Conservation (phyloP, 2,329 filamentous ascomycete species). For the Pseudophaeomoniella oleicola region DNA sequence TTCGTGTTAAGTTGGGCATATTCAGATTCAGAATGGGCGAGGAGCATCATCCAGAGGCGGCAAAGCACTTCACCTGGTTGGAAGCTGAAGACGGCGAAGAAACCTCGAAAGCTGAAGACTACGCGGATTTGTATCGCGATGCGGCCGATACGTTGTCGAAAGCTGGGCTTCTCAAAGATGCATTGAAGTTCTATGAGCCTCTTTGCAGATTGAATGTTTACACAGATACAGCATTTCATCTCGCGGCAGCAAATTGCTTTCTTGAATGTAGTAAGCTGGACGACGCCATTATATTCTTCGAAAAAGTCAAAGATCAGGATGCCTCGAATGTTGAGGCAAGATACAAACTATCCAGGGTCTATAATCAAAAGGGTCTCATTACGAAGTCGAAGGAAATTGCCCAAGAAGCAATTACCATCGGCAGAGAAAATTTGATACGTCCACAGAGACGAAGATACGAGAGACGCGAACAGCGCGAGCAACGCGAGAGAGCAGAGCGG, state of each 20-base stretch:
- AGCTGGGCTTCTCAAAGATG: conserved; percentile 35
- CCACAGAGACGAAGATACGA: conserved; percentile 13
- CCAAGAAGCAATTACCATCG: conserved; percentile 57
- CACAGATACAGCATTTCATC: conserved; percentile 34
- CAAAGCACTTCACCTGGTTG: conserved; percentile 58
- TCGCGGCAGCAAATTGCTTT: conserved; percentile 47
- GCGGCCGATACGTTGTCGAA: conserved; percentile 45
- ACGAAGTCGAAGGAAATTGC: conserved; percentile 66
- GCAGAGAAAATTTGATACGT: conserved; percentile 17
- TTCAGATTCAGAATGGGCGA: conserved; percentile 62
- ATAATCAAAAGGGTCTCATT: conserved; percentile 57
- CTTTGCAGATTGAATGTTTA: conserved; percentile 31
- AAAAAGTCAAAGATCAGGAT: conserved; percentile 59
- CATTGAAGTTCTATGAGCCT: conserved; percentile 43
- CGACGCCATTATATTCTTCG: conserved; percentile 64
- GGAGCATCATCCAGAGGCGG: conserved; percentile 51
- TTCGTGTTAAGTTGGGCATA: conserved; percentile 70
- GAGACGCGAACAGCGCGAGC: conserved; percentile 9
- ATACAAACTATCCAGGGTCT: conserved; percentile 68
- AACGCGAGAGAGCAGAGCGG: conserved; percentile 11
- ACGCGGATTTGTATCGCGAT: conserved; percentile 67
- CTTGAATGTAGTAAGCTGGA: conserved; percentile 46
- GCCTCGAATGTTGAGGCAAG: conserved; percentile 60
- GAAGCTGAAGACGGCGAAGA: conserved; percentile 44
- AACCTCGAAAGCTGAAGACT: conserved; percentile 44